phyloP scores from a whole-genome alignment of 2,329 filamentous ascomycete species.

The Moelleriella libera region DNA sequence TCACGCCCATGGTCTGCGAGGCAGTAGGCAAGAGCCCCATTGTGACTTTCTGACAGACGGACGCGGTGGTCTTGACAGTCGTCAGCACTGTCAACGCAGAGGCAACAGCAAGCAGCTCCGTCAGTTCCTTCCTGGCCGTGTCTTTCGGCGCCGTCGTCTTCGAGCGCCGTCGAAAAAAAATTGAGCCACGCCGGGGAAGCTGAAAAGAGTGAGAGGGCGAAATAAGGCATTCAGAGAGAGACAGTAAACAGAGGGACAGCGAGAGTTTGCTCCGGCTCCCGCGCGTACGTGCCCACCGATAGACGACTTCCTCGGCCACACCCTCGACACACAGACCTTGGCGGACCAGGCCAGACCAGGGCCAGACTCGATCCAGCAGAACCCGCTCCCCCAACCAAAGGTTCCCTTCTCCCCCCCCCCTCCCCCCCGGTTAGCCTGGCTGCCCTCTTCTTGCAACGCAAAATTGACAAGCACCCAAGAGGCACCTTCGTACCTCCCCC shows the following conservation, averaged over 20 bases:
- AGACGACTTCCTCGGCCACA: constrained; percentile 11
- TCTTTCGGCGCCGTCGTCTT: no score
- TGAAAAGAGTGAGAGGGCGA: no score
- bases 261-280: not conserved
- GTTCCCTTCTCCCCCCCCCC: not conserved
- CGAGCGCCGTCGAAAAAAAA: no score
- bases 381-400: constrained; percentile 10
- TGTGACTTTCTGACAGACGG: no score
- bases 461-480: constrained; percentile 3
- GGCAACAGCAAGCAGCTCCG: no score
- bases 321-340: constrained; percentile 1
- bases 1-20: not conserved
- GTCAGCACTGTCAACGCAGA: no score
- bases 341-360: constrained; percentile 8
- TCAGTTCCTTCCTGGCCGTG: no score
- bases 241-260: no score
- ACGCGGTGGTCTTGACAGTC: no score
- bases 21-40: no score
- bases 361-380: constrained; percentile 24
- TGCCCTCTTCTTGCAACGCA: not conserved
- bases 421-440: not conserved
- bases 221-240: no score
- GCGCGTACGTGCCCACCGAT: not conserved
- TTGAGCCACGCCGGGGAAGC: no score
- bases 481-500: constrained; percentile 32